Percentiles rank a stretch among this genome's conserved stretches.
Conservation (phyloP, 2,329 filamentous ascomycete genomes). For the Lachnellula cervina region DNA sequence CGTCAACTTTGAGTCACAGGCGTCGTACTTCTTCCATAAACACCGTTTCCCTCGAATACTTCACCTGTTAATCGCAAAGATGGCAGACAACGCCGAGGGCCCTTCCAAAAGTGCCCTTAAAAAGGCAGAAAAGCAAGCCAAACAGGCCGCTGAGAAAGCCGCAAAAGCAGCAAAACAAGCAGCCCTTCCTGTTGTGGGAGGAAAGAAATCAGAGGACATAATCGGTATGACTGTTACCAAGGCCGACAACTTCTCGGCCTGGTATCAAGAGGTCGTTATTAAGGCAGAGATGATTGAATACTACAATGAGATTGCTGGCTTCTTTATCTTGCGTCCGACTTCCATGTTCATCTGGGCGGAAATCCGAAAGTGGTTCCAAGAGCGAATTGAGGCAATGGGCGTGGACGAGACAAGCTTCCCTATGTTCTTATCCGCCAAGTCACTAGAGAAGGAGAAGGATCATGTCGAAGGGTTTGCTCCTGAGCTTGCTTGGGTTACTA, state of each 20-base stretch:
- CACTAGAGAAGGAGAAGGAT: slow-evolving; percentile 74
- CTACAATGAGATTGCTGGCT: slow-evolving; percentile 88
- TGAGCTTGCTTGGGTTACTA: slow-evolving; percentile 83
- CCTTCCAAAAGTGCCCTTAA: slow-evolving; percentile 60
- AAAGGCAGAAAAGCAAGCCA: slow-evolving; percentile 61
- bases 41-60: background rate
- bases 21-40: background rate
- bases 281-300: slow-evolving; percentile 98
- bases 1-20: background rate
- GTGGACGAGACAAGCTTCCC: slow-evolving; percentile 97
- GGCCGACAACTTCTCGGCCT: slow-evolving; percentile 80
- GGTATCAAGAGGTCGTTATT: slow-evolving; percentile 96
- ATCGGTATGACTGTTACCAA: slow-evolving; percentile 88
- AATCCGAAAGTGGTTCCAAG: slow-evolving; percentile 63
- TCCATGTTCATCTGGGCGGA: slow-evolving; percentile 64
- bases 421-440: slow-evolving; percentile 89
- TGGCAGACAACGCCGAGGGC: slow-evolving; percentile 25
- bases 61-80: slow-evolving; percentile 7
- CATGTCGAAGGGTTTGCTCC: slow-evolving; percentile 99
- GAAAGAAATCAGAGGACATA: slow-evolving; percentile 61
- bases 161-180: slow-evolving; percentile 57
- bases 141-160: slow-evolving; percentile 56
- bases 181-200: slow-evolving; percentile 47
- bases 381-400: slow-evolving; percentile 80
- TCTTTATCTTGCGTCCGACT: slow-evolving; percentile 81